phyloP scores from a whole-genome alignment of 2,329 filamentous ascomycete genomes.

The Stagonosporopsis vannaccii region DNA sequence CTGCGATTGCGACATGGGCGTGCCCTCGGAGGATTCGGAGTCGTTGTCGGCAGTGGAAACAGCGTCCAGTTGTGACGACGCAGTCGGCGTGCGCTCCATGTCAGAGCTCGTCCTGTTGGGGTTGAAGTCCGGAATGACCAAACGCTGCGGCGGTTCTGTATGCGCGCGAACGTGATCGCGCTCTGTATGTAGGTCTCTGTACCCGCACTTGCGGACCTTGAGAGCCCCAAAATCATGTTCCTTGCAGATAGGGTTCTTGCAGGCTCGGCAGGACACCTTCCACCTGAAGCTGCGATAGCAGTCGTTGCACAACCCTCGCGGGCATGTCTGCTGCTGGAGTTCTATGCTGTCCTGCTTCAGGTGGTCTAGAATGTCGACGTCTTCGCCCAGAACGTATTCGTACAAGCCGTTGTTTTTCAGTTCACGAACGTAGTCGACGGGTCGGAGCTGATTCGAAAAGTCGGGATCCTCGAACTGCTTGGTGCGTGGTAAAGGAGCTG shows the following conservation, averaged over 20 bases:
- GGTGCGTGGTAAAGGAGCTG: conserved; percentile 62
- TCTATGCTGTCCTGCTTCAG: conserved; percentile 53
- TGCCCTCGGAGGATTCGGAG: conserved; percentile 34
- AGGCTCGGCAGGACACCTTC: conserved; percentile 66
- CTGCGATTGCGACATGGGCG: conserved; percentile 47
- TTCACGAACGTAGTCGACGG: conserved; percentile 53
- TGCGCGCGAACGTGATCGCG: conserved; percentile 49
- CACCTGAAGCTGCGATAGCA: conserved; percentile 65
- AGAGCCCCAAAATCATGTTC: conserved; percentile 66
- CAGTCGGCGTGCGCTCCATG: conserved; percentile 35
- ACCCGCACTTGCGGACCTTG: conserved; percentile 65
- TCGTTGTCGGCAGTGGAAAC: conserved; percentile 35
- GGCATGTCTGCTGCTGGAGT: conserved; percentile 56
- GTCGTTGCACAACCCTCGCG: conserved; percentile 64
- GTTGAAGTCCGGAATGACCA: conserved; percentile 49
- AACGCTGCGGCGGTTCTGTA: conserved; percentile 40
- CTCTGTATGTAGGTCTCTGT: conserved; percentile 62
- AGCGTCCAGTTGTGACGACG: conserved; percentile 31
- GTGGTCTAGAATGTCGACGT: conserved; percentile 50
- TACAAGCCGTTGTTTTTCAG: conserved; percentile 52
- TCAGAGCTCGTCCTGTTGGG: conserved; percentile 37
- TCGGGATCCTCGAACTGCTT: conserved; percentile 65
- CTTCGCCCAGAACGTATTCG: conserved; percentile 51
- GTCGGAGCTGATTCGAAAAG: conserved; percentile 58
- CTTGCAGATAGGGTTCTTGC: conserved; percentile 64